Conservation (phyloP, 1,284 basidiomycete genomes). For the Puccinia polysora region DNA sequence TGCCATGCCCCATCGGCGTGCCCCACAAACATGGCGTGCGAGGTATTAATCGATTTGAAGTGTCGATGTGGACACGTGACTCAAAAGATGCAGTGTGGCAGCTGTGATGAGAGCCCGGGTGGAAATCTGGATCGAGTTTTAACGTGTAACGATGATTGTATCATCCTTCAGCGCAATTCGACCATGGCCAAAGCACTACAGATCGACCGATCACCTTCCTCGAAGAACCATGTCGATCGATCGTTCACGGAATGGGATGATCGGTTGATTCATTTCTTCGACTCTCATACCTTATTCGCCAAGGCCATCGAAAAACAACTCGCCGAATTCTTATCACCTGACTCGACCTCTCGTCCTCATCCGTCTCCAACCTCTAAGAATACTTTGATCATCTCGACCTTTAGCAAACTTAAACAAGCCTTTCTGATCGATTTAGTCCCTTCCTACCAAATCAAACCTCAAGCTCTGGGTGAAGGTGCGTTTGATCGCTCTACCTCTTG, state of each 20-base stretch:
- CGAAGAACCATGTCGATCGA: neutral
- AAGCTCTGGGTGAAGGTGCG: slow-evolving; percentile 23
- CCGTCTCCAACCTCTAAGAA: neutral
- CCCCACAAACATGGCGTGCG: slow-evolving; percentile 21
- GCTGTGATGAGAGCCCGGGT: slow-evolving; percentile 23
- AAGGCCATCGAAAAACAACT: slow-evolving; percentile 29
- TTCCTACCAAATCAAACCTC: slow-evolving; percentile 11
- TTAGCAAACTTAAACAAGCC: slow-evolving; percentile 21
- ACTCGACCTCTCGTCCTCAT: neutral
- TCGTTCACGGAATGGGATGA: slow-evolving; percentile 7
- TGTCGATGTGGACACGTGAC: slow-evolving; percentile 36
- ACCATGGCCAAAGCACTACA: slow-evolving; percentile 20
- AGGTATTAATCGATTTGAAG: slow-evolving; percentile 18
- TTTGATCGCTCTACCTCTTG: neutral
- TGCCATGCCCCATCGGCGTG: slow-evolving; percentile 39
- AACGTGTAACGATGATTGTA: slow-evolving; percentile 37
- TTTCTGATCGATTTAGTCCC: slow-evolving; percentile 17
- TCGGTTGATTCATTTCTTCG: slow-evolving; percentile 25
- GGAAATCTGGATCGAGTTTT: slow-evolving; percentile 30
- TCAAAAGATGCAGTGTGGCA: slow-evolving; percentile 26
- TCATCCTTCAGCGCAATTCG: slow-evolving; percentile 10
- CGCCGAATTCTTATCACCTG: slow-evolving; percentile 14
- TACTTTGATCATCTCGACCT: neutral
- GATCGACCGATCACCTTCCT: neutral
- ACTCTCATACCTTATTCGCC: slow-evolving; percentile 16